Base-by-base conservation (phyloP, 148 eudicot genomes). In the Beta vulgaris region DNA sequence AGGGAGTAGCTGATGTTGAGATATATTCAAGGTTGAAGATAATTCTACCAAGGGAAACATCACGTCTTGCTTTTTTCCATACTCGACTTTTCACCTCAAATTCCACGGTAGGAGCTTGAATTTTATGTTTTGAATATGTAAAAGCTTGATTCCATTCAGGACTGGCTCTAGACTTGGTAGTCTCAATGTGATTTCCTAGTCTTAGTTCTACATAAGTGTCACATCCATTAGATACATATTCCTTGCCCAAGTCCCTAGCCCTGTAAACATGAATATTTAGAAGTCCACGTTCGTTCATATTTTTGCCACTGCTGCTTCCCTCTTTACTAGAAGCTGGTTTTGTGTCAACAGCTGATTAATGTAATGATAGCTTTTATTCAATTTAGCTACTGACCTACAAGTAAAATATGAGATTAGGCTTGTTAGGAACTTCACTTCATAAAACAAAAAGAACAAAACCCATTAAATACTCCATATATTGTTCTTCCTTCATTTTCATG, bases 71-170 rank as follows among this genome's bases (percentile, higher is more conserved):
- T 79, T 13, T 10, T 85, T 57, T 15, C 82, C 14, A 42, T 87
- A 85, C 76, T 89, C 87, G 37, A 85, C 91, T 61, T 89, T 89
- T 23, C 3, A 89, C 75, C 58, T 89, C 93, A 0, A 85, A 31
- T 9, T 51, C 57, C 51, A 46, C 51, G 2, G 51, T 46, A 0
- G 91, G 80, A 53, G 90, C 84, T 54, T 88, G 91, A 19, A 90
- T 74, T 31, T 81, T 75, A 4, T 90, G 89, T 36, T 85, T 83
- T 23, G 90, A 78, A 72, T 87, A 90, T 16, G 91, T 91, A 28
- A 90, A 90, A 0, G 86, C 88, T 23, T 86, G 84, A 40, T 90
- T 82, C 94, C 94, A 90, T 32, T 79, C 84, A 0, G 90, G 91
- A 29, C 86, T 86, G 11, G 75, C 18, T 7, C 74, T 89, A 57